Evolutionary conservation across 1,284 basidiomycete species (phyloP), one percentile per base, ranked within the genome.

Genomic region (Papiliotrema terrestris): DNA sequence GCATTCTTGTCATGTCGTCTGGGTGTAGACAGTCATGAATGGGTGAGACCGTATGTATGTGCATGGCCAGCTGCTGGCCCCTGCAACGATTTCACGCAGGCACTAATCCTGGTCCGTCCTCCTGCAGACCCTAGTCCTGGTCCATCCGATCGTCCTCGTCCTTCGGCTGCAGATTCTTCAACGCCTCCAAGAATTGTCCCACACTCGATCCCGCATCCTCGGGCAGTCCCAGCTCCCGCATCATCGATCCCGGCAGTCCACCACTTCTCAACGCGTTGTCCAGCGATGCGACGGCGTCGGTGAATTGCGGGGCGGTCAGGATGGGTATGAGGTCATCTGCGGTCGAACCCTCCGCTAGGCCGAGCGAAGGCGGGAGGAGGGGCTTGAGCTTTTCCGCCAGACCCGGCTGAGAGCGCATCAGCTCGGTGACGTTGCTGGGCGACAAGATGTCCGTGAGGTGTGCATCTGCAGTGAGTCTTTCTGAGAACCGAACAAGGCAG

Each of bases 261-360:
- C 74, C 73, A 44, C 62, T 71, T 19, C 74, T 52, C 35, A 77
- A 57, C 9, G 74, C 75, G 52, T 71, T 70, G 49, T 77, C 75
- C n/a, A 77, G 65, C 47, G 59, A 63, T 11, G 60, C 59, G 17
- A 75, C 69, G 3, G 74, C 74, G 55, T 75, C 71, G 22, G 62
- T 68, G 62, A 74, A 73, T 54, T 76, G 74, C 2, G 73, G 72
- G 1, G 72, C 65, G 20, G 68, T 59, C 19, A 77, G 60, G 51
- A 76, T 65, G n/a, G 68, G 67, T 23, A 69, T 56, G 13, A 77
- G 56, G 29, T 72, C 68, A 2, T 66, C 39, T 0, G 61, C 59
- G 2, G 68, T 61, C 1, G 71, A 68, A 14, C 63, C 60, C 8
- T 57, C 46, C 0, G 71, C 62, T 15, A 73, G 59, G 17, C 57